Percentiles rank a stretch among this genome's conserved stretches.
These are phyloP conservation scores for Metroxylon sagu DNA, from an alignment of 176 grass and related monocot species.

Conservation along the genomic window DNA sequence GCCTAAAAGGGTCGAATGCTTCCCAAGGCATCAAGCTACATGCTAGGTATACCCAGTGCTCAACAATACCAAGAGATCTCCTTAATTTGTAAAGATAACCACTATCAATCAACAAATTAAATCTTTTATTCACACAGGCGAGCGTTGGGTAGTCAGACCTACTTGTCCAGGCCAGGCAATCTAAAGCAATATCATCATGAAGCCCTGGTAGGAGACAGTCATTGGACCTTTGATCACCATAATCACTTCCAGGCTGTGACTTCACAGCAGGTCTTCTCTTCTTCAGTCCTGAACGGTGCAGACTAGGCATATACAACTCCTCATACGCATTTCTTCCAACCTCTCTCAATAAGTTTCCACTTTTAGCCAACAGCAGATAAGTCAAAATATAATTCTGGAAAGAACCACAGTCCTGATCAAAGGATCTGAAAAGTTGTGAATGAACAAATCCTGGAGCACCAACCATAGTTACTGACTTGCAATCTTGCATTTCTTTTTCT, in stretches of 20 bases:
- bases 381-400: conserved; percentile 56
- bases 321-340: conserved; percentile 21
- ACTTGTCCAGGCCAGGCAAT: conserved; percentile 68
- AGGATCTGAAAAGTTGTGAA: conserved; percentile 46
- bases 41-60: conserved; percentile 88
- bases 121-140: conserved; percentile 64
- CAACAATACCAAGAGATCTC: conserved; percentile 52
- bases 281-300: conserved; percentile 31
- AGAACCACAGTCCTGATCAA: conserved; percentile 45
- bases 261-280: conserved; percentile 32
- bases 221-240: conserved; percentile 39
- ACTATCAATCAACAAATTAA: conserved; percentile 66
- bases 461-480: conserved; percentile 42
- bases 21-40: conserved; percentile 85
- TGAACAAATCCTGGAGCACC: conserved; percentile 40
- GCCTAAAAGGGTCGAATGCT: conserved; percentile 65
- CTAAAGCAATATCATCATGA: conserved; percentile 70
- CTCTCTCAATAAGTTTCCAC: conserved; percentile 31
- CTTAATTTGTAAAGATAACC: conserved; percentile 75
- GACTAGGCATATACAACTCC: conserved; percentile 21
- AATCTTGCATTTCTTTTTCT: conserved; percentile 48
- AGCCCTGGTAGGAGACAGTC: conserved; percentile 70
- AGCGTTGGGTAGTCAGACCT: conserved; percentile 75
- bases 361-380: conserved; percentile 53
- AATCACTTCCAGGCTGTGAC: conserved; percentile 29